These are phyloP conservation scores for Exophiala aquamarina DNA, from an alignment of 2,329 filamentous ascomycete species.

Conservation along the genomic window DNA sequence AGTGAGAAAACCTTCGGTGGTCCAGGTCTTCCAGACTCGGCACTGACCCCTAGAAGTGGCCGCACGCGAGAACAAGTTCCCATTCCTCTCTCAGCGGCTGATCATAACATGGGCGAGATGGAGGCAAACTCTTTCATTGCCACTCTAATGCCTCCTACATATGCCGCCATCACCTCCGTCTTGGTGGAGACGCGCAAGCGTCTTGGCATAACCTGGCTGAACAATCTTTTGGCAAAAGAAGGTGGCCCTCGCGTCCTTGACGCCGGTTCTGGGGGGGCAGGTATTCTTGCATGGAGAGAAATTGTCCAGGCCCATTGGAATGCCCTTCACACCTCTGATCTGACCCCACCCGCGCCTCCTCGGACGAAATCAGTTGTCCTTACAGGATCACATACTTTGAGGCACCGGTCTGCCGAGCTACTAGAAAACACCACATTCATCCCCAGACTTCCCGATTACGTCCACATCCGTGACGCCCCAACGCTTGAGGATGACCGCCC, in stretches of 20 bases:
- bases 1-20: conserved; percentile 78
- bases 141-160: conserved; percentile 61
- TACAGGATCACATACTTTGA: conserved; percentile 71
- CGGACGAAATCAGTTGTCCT: conserved; percentile 78
- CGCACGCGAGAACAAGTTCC: conserved; percentile 54
- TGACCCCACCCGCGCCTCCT: conserved; percentile 47
- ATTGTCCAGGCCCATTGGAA: conserved; percentile 81
- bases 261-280: conserved; percentile 62
- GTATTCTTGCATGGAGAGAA: conserved; percentile 64
- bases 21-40: conserved; percentile 69
- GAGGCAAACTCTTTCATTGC: conserved; percentile 62
- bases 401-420: conserved; percentile 72
- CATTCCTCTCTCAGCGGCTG: conserved; percentile 57
- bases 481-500: conserved; percentile 58
- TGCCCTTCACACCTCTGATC: conserved; percentile 51
- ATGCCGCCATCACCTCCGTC: conserved; percentile 56
- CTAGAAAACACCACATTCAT: conserved; percentile 90
- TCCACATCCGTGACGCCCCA: conserved; percentile 60
- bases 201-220: conserved; percentile 60
- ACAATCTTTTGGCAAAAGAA: conserved; percentile 54
- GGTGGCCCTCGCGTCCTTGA: conserved; percentile 61
- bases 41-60: conserved; percentile 60
- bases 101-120: conserved; percentile 59
- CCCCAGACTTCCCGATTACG: conserved; percentile 83
- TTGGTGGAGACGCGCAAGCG: conserved; percentile 62